Base-by-base conservation (phyloP, 192 early-diverging fungal species). In the Coemansia sp. region DNA sequence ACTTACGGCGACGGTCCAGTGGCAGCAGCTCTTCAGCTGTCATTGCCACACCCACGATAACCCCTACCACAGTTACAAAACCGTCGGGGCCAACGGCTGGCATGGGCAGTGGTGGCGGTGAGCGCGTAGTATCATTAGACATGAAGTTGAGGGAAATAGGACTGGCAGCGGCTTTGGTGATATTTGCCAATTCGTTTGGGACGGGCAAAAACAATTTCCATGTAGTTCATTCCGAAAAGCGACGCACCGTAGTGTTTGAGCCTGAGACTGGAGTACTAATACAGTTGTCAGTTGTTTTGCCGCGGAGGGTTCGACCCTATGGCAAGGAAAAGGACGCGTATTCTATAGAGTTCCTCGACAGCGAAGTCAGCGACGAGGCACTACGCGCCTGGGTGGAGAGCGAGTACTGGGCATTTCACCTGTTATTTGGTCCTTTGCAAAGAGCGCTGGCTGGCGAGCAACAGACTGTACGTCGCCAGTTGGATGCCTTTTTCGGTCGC, bases 141-240 rank as follows among this genome's bases (percentile, higher is more conserved):
- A 86, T 85, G 38, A 90, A 91, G 75, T 84, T 94, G 65, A 78
- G 89, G 30, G 89, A 92, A 62, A 88, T 92, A 38, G 92, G 92
- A 7, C 76, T 92, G 21, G 89, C 89, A 8, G 87, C 91, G 33
- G 92, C 88, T 1, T 76, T 94, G 3, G 87, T 91, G 30, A 87
- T 89, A 44, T 91, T 91, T 76, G 85, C 89, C 1, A 26, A 65
- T 33, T 65, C 73, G 9, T 85, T 85, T 66, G 64, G 73, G 0
- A 50, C 66, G 0, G n/a, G 30, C 19, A 13, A 37, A 19, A 37
- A 26, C 7, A 59, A 40, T 28, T 82, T 76, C 19, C 74, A 82
- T 16, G 47, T 67, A 0, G 71, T 82, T 39, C 74, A 69, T 61
- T 83, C 80, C 0, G 80, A 83, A 42, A 83, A 83, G 49, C 75